These are phyloP conservation scores for Tetradesmus obliquus DNA, from an alignment of 139 green algal genomes.

Conservation along the genomic window DNA sequence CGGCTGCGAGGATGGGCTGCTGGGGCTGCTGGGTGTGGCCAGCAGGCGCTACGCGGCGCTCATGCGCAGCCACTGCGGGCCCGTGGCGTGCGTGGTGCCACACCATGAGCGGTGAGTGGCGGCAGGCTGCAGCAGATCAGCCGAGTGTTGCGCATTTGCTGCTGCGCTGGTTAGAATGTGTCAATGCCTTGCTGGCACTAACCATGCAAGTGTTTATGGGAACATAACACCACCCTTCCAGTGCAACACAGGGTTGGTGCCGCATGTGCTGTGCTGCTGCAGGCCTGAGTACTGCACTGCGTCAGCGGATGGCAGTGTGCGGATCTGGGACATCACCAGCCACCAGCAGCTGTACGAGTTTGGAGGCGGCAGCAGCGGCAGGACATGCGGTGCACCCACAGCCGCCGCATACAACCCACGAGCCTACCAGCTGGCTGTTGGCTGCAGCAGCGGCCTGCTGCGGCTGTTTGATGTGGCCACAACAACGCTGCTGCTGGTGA, in stretches of 20 bases:
- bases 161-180: not conserved
- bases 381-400: not conserved
- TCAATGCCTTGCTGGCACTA: not conserved
- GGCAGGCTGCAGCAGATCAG: not conserved
- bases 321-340: slow-evolving; percentile 74
- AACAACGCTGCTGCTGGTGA: slow-evolving; percentile 73
- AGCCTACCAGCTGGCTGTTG: slow-evolving; percentile 69
- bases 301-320: slow-evolving; percentile 75
- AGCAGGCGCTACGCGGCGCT: slow-evolving; percentile 76
- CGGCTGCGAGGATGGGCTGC: slow-evolving; percentile 73
- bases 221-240: not conserved
- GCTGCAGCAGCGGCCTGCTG: slow-evolving; percentile 70
- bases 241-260: not conserved
- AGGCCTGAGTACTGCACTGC: slow-evolving; percentile 69
- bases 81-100: slow-evolving; percentile 65
- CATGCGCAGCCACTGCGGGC: slow-evolving; percentile 77
- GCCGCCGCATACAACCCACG: slow-evolving; percentile 70
- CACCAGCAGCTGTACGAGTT: slow-evolving; percentile 81
- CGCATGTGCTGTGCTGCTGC: not conserved
- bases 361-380: slow-evolving; percentile 61
- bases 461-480: slow-evolving; percentile 79
- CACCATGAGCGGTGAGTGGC: slow-evolving; percentile 63
- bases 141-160: not conserved
- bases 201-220: not conserved
- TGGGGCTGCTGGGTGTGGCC: slow-evolving; percentile 81